Percentiles rank a stretch among this genome's conserved stretches.
These are phyloP conservation scores for Pisolithus thermaeus DNA, from an alignment of 1,284 basidiomycete genomes.

Conservation along the genomic window DNA sequence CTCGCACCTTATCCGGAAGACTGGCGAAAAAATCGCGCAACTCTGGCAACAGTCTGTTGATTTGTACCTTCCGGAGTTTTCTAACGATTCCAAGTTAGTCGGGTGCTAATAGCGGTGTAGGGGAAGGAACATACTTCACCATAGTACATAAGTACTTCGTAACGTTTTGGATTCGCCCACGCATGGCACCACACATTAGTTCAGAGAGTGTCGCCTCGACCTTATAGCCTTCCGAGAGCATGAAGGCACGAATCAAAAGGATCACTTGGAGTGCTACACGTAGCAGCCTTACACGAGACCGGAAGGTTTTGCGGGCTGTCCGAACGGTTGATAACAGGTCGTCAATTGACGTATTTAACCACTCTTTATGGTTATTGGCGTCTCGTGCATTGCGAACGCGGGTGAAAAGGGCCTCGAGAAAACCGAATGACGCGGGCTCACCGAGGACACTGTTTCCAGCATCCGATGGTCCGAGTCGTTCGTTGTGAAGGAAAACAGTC, in stretches of 20 bases:
- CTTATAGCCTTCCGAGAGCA: conserved; percentile 38
- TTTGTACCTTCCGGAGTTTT: conserved; percentile 37
- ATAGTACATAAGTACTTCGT: conserved; percentile 39
- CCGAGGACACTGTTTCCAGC: conserved; percentile 20
- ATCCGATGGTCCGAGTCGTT: conserved; percentile 15
- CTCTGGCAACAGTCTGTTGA: conserved; percentile 35
- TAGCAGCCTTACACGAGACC: conserved; percentile 28
- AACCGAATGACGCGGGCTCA: conserved; percentile 21
- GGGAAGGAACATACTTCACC: conserved; percentile 36
- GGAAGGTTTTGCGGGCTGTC: conserved; percentile 35
- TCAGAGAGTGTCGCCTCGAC: conserved; percentile 23
- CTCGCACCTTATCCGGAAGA: conserved; percentile 18
- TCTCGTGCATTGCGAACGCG: conserved; percentile 26
- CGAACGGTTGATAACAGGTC: conserved; percentile 33
- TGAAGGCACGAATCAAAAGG: conserved; percentile 36
- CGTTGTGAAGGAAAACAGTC: conserved; percentile 33
- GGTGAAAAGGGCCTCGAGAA: conserved; percentile 38
- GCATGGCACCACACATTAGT: conserved; percentile 34
- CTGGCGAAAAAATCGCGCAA: conserved; percentile 35
- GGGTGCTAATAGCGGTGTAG: neutral
- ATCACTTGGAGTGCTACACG: conserved; percentile 47
- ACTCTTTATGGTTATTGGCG: conserved; percentile 11
- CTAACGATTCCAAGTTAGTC: conserved; percentile 26
- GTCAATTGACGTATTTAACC: conserved; percentile 16
- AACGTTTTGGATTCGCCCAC: conserved; percentile 37